Percentiles rank a stretch among this genome's conserved stretches.
phyloP scores from a whole-genome alignment of 2,329 filamentous ascomycete species.

The Aspergillus amoenus region DNA sequence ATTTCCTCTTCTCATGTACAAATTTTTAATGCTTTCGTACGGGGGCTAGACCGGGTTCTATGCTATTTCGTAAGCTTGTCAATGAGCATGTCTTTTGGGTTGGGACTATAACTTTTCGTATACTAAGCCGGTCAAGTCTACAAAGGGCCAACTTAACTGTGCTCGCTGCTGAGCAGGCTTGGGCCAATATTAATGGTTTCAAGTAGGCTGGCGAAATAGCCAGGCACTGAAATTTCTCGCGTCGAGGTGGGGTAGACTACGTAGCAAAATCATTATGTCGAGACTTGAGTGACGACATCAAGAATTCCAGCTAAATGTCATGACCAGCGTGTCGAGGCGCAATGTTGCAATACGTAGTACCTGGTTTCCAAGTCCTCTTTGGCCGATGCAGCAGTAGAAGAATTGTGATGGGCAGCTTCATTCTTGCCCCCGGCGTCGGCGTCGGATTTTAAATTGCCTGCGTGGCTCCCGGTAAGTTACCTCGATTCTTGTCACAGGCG shows the following conservation, averaged over 20 bases:
- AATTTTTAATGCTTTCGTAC: conserved; percentile 1
- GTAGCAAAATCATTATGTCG: neutral
- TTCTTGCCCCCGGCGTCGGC: neutral
- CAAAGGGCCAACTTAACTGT: too few species aligned
- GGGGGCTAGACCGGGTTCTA: neutral
- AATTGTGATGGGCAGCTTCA: conserved; percentile 2
- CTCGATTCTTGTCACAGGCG: neutral
- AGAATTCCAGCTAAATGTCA: neutral
- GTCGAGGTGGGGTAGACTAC: neutral
- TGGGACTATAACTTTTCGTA: too few species aligned
- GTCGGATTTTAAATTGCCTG: conserved; percentile 2
- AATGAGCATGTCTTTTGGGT: neutral
- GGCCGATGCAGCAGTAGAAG: neutral
- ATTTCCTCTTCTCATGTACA: conserved; percentile 15
- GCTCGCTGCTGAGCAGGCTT: too few species aligned
- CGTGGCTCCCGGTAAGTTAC: conserved; percentile 4
- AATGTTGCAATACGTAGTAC: neutral
- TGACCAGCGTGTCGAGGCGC: neutral
- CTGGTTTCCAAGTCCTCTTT: neutral
- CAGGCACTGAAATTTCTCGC: neutral
- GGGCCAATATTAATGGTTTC: neutral
- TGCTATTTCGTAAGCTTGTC: neutral
- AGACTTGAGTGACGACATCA: neutral
- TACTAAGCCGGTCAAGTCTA: too few species aligned
- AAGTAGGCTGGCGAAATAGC: neutral